Conservation (phyloP, 345 rosid species). For the Aethionema arabicum region DNA sequence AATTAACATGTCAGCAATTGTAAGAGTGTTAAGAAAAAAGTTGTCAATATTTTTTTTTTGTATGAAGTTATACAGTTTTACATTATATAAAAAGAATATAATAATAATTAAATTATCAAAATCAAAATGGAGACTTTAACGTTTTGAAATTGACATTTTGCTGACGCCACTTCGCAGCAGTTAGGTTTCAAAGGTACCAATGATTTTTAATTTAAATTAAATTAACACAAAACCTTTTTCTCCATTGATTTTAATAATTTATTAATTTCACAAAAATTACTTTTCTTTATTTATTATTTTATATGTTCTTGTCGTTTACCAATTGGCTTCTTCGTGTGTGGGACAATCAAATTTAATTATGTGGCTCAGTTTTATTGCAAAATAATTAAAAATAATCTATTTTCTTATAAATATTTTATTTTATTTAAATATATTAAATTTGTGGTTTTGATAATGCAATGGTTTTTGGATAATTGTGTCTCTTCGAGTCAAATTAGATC, state of each 20-base stretch:
- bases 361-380: constrained; percentile 34
- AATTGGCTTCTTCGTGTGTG: constrained; percentile 30
- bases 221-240: constrained; percentile 27
- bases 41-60: constrained; percentile 4
- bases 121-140: constrained; percentile 40
- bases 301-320: constrained; percentile 30
- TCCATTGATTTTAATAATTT: constrained; percentile 11
- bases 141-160: constrained; percentile 43
- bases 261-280: constrained; percentile 21
- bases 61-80: neutral
- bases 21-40: neutral
- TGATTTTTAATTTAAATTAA: constrained; percentile 29
- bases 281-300: constrained; percentile 15
- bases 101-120: constrained; percentile 11
- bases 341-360: constrained; percentile 23
- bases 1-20: no score
- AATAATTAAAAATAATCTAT: neutral
- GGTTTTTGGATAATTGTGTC: constrained; percentile 31
- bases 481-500: constrained; percentile 36
- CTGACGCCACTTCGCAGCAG: constrained; percentile 44
- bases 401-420: neutral
- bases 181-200: constrained; percentile 43
- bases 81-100: neutral
- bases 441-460: constrained; percentile 23
- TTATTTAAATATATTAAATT: constrained; percentile 15